Percentiles rank a stretch among this genome's conserved stretches.
These are phyloP conservation scores for Alternaria conjuncta DNA, from an alignment of 2,329 filamentous ascomycete genomes.

Conservation along the genomic window DNA sequence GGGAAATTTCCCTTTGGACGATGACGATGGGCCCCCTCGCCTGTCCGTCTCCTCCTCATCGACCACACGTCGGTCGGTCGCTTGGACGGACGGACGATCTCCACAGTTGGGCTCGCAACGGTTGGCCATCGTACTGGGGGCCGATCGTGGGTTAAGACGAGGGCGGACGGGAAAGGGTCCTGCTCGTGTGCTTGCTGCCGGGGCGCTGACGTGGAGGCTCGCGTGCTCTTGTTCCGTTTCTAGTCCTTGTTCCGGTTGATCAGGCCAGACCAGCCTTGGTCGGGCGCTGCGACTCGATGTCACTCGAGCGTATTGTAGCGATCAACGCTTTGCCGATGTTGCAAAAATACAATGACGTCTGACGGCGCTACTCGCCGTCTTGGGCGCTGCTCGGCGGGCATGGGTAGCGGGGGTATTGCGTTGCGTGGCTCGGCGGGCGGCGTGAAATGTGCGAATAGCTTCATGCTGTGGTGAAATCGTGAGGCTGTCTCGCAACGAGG, in stretches of 20 bases:
- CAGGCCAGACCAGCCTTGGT: conserved; percentile 7
- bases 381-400: background rate
- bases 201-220: conserved; percentile 25
- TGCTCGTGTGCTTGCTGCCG: conserved; percentile 30
- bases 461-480: background rate
- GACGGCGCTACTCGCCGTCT: background rate
- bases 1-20: conserved; percentile 1
- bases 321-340: background rate
- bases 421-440: conserved; percentile 2
- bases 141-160: conserved; percentile 11
- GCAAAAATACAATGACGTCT: background rate
- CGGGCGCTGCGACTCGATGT: conserved; percentile 15
- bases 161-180: conserved; percentile 20
- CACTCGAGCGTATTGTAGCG: conserved; percentile 2
- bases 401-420: background rate
- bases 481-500: background rate
- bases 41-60: background rate
- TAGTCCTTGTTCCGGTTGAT: background rate
- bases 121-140: conserved; percentile 14
- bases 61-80: conserved; percentile 2
- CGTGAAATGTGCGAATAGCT: conserved; percentile 1
- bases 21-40: background rate
- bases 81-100: conserved; percentile 18
- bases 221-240: conserved; percentile 16
- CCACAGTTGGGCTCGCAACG: conserved; percentile 19